Evolutionary conservation across 768 basidiomycete genomes (phyloP).

Genomic region (Rhodotorula taiwanensis): DNA sequence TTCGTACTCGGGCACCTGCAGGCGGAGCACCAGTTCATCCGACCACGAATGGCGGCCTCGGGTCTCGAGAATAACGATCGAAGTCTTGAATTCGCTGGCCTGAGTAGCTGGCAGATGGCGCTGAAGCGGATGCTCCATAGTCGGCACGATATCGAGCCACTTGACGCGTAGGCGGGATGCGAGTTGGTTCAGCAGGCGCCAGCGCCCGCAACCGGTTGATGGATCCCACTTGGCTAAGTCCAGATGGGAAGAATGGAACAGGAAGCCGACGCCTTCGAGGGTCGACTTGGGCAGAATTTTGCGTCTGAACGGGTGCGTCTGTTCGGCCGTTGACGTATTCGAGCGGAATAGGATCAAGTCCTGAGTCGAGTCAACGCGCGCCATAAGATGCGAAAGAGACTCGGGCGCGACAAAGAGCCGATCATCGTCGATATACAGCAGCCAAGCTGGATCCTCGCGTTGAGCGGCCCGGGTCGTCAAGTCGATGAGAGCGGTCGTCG

Average conservation of each 20-base stretch:
- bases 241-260: conserved; percentile 30
- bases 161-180: conserved; percentile 14
- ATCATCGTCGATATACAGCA: conserved; percentile 30
- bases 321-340: conserved; percentile 13
- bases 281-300: conserved; percentile 23
- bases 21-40: conserved; percentile 4
- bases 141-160: conserved; percentile 33
- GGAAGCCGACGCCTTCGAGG: conserved; percentile 27
- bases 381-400: conserved; percentile 31
- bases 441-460: conserved; percentile 6
- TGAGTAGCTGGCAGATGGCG: conserved; percentile 19
- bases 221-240: conserved; percentile 14
- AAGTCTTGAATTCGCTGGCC: conserved; percentile 16
- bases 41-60: conserved; percentile 20
- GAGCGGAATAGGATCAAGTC: conserved; percentile 31
- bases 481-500: conserved; percentile 14
- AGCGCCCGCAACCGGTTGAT: conserved; percentile 12
- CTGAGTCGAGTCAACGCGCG: conserved; percentile 12
- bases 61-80: conserved; percentile 27
- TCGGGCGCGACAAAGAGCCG: conserved; percentile 11
- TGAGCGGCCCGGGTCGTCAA: conserved; percentile 13
- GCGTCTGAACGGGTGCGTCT: conserved; percentile 1
- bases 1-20: conserved; percentile 17
- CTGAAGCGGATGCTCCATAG: conserved; percentile 27
- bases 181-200: conserved; percentile 19